phyloP scores from a whole-genome alignment of 495 filamentous ascomycete species.

The Bryoglossum gracile region DNA sequence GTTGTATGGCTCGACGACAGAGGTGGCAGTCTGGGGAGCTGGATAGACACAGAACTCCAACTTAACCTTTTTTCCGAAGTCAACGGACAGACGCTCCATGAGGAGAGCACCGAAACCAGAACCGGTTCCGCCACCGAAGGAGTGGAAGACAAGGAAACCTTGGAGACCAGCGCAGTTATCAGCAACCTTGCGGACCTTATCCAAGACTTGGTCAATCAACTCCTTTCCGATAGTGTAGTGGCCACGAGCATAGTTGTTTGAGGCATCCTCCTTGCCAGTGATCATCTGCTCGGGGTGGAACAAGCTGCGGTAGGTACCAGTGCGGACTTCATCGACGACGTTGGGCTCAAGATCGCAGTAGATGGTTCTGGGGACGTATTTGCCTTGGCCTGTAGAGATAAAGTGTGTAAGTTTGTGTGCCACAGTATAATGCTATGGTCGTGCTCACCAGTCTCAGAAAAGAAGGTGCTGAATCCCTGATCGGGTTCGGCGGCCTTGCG shows the following conservation, averaged over 20 bases:
- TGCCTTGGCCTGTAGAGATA: constrained; percentile 65
- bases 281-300: constrained; percentile 99
- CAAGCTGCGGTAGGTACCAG: constrained; percentile 87
- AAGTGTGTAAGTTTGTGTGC: constrained; percentile 9
- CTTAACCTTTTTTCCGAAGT: constrained; percentile 99
- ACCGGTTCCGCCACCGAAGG: constrained; percentile 97
- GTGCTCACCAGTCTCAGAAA: constrained; percentile 93
- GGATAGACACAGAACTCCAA: constrained; percentile 99
- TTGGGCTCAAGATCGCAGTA: constrained; percentile 99
- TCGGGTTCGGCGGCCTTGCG: constrained; percentile 88
- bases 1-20: constrained; percentile 99
- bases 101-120: constrained; percentile 97
- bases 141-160: constrained; percentile 99
- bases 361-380: constrained; percentile 98
- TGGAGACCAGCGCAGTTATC: constrained; percentile 97
- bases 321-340: constrained; percentile 98
- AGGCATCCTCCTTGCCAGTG: constrained; percentile 98
- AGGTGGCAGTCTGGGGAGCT: constrained; percentile 90
- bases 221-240: constrained; percentile 99
- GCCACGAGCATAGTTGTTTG: constrained; percentile 98
- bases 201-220: constrained; percentile 92
- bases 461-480: constrained; percentile 99
- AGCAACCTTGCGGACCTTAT: constrained; percentile 91
- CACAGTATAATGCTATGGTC: neutral
- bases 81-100: constrained; percentile 94